These are phyloP conservation scores for Ceriops decandra DNA, from an alignment of 345 rosid genomes.

Conservation along the genomic window DNA sequence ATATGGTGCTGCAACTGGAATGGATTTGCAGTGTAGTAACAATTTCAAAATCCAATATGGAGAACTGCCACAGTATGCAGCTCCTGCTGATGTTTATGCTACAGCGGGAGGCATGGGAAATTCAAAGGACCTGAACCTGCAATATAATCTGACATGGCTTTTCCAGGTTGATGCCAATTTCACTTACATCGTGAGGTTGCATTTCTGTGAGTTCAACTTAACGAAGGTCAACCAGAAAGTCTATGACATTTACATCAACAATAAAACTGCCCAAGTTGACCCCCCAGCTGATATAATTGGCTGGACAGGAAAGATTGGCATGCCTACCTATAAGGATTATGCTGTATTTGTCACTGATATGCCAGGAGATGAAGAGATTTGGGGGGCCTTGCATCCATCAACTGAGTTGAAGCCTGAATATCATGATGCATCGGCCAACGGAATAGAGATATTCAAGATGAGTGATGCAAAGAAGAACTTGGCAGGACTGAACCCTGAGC, in stretches of 20 bases:
- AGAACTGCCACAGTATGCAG: constrained; percentile 35
- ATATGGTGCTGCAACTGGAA: constrained; percentile 47
- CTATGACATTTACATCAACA: constrained; percentile 66
- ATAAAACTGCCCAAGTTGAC: constrained; percentile 47
- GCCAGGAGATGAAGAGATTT: constrained; percentile 43
- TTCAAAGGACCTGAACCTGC: constrained; percentile 27
- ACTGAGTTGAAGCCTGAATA: constrained; percentile 33
- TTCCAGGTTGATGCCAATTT: constrained; percentile 67
- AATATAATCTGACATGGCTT: constrained; percentile 66
- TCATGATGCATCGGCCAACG: constrained; percentile 52
- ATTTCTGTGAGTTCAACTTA: constrained; percentile 62
- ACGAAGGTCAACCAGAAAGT: constrained; percentile 50
- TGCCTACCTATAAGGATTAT: constrained; percentile 56
- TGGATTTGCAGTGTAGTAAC: constrained; percentile 16
- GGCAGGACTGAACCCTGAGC: constrained; percentile 65
- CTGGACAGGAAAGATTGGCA: constrained; percentile 44
- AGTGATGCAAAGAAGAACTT: constrained; percentile 37
- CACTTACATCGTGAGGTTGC: constrained; percentile 62
- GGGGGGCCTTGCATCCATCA: constrained; percentile 54
- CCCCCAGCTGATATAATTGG: constrained; percentile 54
- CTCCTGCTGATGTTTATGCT: constrained; percentile 58
- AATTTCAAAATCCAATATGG: constrained; percentile 33
- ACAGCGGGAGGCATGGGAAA: constrained; percentile 62
- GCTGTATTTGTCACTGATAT: constrained; percentile 37
- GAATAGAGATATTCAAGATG: constrained; percentile 78